These are phyloP conservation scores for Sphaerulina vaccinii DNA, from an alignment of 2,329 filamentous ascomycete genomes.

Conservation along the genomic window DNA sequence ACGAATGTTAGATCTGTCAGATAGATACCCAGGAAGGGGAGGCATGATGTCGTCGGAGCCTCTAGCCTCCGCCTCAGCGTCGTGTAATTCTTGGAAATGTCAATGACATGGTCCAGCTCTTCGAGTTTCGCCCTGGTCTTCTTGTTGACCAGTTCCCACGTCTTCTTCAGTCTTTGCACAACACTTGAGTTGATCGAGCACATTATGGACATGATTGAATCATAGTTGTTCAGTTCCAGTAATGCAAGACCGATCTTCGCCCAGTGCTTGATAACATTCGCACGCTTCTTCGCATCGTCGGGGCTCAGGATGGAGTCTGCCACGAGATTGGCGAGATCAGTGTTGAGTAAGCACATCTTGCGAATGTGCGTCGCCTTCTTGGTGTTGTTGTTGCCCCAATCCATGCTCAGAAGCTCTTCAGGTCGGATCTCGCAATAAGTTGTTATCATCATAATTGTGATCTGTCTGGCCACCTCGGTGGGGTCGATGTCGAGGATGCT, in stretches of 20 bases:
- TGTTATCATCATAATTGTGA: conserved; percentile 87
- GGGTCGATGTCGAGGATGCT: conserved; percentile 88
- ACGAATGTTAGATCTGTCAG: conserved; percentile 95
- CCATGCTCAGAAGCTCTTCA: conserved; percentile 84
- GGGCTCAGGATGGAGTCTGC: conserved; percentile 86
- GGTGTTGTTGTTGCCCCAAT: conserved; percentile 88
- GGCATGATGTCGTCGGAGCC: conserved; percentile 77
- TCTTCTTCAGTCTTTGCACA: conserved; percentile 81
- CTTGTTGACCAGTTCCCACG: conserved; percentile 83
- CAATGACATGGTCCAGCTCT: conserved; percentile 77
- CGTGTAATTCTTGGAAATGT: conserved; percentile 88
- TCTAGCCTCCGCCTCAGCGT: conserved; percentile 78
- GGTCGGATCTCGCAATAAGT: conserved; percentile 91
- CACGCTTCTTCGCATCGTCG: conserved; percentile 89
- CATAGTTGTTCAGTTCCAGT: conserved; percentile 89
- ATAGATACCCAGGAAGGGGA: conserved; percentile 95
- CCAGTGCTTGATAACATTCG: conserved; percentile 92
- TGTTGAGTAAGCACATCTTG: conserved; percentile 89
- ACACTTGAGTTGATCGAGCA: conserved; percentile 91
- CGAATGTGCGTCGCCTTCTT: conserved; percentile 83
- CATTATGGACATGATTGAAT: conserved; percentile 94
- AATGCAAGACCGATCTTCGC: conserved; percentile 89
- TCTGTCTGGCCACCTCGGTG: conserved; percentile 83
- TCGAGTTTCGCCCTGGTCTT: conserved; percentile 81
- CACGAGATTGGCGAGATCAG: conserved; percentile 87